Evolutionary conservation across 805 yeast species (phyloP).

Genomic region (Teunomyces stri): DNA sequence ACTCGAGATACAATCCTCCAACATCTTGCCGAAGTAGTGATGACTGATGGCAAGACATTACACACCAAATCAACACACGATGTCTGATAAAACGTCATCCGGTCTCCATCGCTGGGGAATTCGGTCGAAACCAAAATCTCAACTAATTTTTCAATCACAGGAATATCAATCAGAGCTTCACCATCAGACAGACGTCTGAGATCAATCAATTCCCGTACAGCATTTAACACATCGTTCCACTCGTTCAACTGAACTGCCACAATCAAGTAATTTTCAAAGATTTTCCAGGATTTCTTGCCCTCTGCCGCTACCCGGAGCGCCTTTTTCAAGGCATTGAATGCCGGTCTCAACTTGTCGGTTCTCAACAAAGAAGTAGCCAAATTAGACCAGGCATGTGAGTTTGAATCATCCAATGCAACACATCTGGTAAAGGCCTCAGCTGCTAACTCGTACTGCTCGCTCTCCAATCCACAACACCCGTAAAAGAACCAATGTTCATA

Average conservation of each 20-base stretch:
- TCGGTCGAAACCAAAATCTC: conserved; percentile 57
- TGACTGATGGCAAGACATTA: conserved; percentile 61
- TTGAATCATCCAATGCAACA: conserved; percentile 78
- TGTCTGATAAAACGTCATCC: conserved; percentile 60
- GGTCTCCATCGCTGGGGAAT: conserved; percentile 40
- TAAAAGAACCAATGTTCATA: conserved; percentile 88
- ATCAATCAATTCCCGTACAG: conserved; percentile 61
- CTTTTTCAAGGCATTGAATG: conserved; percentile 78
- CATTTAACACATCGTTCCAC: conserved; percentile 85
- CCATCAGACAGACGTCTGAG: conserved; percentile 55
- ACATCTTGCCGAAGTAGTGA: conserved; percentile 62
- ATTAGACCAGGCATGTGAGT: conserved; percentile 87
- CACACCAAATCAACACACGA: conserved; percentile 73
- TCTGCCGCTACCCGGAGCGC: conserved; percentile 71
- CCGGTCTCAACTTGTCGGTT: conserved; percentile 65
- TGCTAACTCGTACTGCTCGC: conserved; percentile 67
- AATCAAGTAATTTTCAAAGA: conserved; percentile 82
- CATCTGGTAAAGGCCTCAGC: conserved; percentile 92
- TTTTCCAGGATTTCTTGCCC: conserved; percentile 74
- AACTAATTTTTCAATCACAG: conserved; percentile 70
- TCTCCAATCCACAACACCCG: conserved; percentile 85
- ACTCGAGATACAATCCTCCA: conserved; percentile 87
- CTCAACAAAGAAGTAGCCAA: conserved; percentile 75
- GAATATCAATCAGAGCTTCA: conserved; percentile 68
- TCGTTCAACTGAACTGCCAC: conserved; percentile 81